Evolutionary conservation across 2,329 filamentous ascomycete species (phyloP), one percentile per base, ranked within the genome.

Genomic region (Paracamarosporium sp.): DNA sequence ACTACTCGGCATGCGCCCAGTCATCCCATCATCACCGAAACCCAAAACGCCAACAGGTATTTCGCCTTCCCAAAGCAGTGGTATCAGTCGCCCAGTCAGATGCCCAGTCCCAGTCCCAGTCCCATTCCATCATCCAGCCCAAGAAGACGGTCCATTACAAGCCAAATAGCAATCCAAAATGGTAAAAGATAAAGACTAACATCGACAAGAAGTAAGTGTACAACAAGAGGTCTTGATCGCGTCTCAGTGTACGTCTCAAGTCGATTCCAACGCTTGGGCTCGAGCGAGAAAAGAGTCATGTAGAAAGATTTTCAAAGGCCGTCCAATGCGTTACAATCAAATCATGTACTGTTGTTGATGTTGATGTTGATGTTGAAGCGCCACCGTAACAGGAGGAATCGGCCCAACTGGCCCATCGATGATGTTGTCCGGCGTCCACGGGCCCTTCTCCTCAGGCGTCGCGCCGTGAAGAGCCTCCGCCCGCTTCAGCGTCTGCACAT

Each of bases 401-500:
- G 43, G 25, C 40, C n/a, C n/a, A n/a, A n/a, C n/a, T n/a, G n/a
- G n/a, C n/a, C 22, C 61, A 41, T 57, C 62, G 17, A 67, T 59
- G 30, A 88, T 85, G 71, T 92, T 90, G 61, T 93, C 89, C 0
- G 88, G 87, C 55, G 93, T 78, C 91, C 92, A 97, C 7, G 88
- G 85, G 1, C 93, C 94, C 76, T 92, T 93, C 82, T 97, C 93
- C 66, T 94, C 92, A 0, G 90, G 88, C 0, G 90, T 94, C 5
- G 93, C 90, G 60, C 83, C 84, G 66, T 89, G 88, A 71, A 98
- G 89, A 27, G 90, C 94, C 65, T 96, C 87, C n/a, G 93, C 92
- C 30, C 94, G 87, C 76, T 90, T 90, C 73, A 98, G 77, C 1
- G 93, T 97, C 80, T 95, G 90, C 50, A 97, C 87, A 72, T 98